Percentiles rank a stretch among this genome's conserved stretches.
These are phyloP conservation scores for Linum usitatissimum DNA, from an alignment of 345 rosid species.

Conservation along the genomic window DNA sequence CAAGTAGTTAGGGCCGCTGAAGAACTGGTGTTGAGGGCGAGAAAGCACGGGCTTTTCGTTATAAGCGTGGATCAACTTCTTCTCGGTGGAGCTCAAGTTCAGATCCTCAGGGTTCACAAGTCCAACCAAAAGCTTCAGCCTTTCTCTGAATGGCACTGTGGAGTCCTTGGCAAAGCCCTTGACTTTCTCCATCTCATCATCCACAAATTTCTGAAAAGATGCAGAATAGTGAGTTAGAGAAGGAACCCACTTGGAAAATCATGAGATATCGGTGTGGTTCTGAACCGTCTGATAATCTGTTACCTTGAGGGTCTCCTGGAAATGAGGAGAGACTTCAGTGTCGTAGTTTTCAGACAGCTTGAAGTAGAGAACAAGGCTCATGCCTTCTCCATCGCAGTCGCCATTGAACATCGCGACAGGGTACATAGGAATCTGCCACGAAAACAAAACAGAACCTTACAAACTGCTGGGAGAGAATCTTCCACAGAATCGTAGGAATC, in stretches of 20 bases:
- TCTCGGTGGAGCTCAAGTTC: constrained; percentile 52
- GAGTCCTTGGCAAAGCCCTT: constrained; percentile 55
- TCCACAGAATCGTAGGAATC: neutral
- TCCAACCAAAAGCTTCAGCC: constrained; percentile 64
- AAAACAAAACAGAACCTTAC: neutral
- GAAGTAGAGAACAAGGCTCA: constrained; percentile 71
- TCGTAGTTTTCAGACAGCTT: constrained; percentile 44
- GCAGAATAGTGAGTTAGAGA: neutral
- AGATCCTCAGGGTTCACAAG: constrained; percentile 70
- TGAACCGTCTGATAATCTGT: no score
- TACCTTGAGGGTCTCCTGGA: constrained; percentile 66
- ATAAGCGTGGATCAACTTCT: constrained; percentile 62
- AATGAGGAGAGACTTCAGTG: constrained; percentile 46
- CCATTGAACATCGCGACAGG: constrained; percentile 50
- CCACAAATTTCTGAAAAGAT: constrained; percentile 42
- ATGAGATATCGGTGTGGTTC: no score
- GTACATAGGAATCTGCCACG: constrained; percentile 56
- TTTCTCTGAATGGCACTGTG: constrained; percentile 59
- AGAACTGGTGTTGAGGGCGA: constrained; percentile 77
- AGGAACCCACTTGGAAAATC: no score
- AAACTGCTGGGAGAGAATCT: neutral
- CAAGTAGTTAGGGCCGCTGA: constrained; percentile 59
- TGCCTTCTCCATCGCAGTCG: constrained; percentile 68
- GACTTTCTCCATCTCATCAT: constrained; percentile 61
- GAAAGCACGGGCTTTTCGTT: constrained; percentile 72